Conservation (phyloP, 768 basidiomycete species). For the Pleurotus platypus region DNA sequence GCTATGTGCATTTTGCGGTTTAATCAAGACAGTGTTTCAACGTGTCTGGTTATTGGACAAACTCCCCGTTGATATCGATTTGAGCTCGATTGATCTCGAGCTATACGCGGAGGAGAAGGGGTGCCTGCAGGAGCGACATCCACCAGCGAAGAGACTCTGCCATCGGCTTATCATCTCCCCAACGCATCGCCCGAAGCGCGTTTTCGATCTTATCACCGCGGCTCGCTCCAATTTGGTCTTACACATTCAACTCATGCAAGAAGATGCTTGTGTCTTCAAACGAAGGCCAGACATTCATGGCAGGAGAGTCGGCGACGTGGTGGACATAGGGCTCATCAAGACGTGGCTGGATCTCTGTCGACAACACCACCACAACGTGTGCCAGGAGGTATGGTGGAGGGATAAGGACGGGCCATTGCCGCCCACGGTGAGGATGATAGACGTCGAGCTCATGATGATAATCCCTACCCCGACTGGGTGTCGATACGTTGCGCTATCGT, state of each 20-base stretch:
- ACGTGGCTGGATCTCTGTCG: background rate
- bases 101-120: background rate
- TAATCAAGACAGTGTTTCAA: background rate
- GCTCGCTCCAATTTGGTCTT: background rate
- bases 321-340: background rate
- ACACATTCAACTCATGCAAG: background rate
- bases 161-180: background rate
- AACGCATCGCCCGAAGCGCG: background rate
- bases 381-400: conserved; percentile 3
- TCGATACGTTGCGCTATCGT: background rate
- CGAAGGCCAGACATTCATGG: background rate
- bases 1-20: background rate
- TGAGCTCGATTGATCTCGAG: background rate
- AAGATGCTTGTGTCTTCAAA: background rate
- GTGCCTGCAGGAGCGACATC: background rate
- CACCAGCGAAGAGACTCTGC: background rate
- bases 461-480: background rate
- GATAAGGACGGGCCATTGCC: background rate
- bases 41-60: background rate
- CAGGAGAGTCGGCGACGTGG: background rate
- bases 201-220: background rate
- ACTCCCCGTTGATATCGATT: background rate
- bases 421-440: conserved; percentile 5
- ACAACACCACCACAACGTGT: background rate
- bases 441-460: background rate